A percentile compares a stretch with the other conserved stretches of the same genome.
phyloP scores from a whole-genome alignment of 441 rosid genomes.

The Adansonia rubrostipa region DNA sequence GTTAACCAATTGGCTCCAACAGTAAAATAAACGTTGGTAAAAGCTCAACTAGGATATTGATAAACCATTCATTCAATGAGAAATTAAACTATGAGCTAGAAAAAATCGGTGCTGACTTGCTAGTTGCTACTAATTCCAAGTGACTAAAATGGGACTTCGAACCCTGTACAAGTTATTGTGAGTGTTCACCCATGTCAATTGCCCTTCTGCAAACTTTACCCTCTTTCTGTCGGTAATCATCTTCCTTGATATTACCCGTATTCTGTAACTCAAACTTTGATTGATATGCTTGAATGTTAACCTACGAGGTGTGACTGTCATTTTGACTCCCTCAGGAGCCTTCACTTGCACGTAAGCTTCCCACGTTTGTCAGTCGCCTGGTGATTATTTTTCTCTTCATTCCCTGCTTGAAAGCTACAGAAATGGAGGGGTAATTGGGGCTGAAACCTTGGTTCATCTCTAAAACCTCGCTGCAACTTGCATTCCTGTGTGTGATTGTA shows the following conservation, averaged over 20 bases:
- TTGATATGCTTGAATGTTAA: constrained; percentile 46
- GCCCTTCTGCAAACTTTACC: constrained; percentile 57
- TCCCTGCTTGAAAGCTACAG: constrained; percentile 49
- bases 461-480: constrained; percentile 55
- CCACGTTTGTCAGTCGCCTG: constrained; percentile 64
- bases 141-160: constrained; percentile 84
- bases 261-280: constrained; percentile 65
- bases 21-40: neutral
- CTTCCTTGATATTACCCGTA: constrained; percentile 62
- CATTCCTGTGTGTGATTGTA: constrained; percentile 77
- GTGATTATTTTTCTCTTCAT: constrained; percentile 44
- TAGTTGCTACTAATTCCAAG: constrained; percentile 53
- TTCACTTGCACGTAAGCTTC: constrained; percentile 50
- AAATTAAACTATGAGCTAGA: constrained; percentile 14
- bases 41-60: neutral
- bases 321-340: constrained; percentile 52
- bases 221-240: constrained; percentile 31
- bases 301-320: constrained; percentile 54
- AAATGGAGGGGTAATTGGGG: constrained; percentile 68
- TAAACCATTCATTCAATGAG: constrained; percentile 20
- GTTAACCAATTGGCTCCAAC: too few species aligned
- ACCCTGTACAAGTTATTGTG: constrained; percentile 50
- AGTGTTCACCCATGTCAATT: constrained; percentile 78
- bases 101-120: neutral
- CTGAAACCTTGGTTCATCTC: constrained; percentile 53